phyloP scores from a whole-genome alignment of 192 early-diverging fungal species.

The Entophlyctis helioformis region DNA sequence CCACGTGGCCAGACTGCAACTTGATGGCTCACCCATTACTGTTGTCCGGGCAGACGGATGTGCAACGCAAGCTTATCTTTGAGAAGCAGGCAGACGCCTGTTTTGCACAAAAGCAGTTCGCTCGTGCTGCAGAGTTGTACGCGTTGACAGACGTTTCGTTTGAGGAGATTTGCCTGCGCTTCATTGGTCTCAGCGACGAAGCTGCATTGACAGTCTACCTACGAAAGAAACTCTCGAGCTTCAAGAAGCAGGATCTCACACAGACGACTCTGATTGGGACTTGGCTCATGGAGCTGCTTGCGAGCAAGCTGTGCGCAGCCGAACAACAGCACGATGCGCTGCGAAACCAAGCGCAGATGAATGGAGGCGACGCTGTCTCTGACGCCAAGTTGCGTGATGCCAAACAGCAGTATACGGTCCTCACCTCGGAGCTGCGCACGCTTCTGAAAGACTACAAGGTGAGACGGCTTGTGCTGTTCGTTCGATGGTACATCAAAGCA shows the following conservation, averaged over 20 bases:
- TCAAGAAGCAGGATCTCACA: conserved; percentile 51
- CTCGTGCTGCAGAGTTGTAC: conserved; percentile 68
- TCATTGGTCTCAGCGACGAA: conserved; percentile 59
- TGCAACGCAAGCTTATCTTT: conserved; percentile 55
- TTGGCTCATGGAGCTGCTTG: conserved; percentile 85
- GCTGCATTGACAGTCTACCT: conserved; percentile 71
- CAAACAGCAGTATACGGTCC: too few species aligned
- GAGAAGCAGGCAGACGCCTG: conserved; percentile 80
- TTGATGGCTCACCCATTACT: neutral
- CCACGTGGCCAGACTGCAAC: too few species aligned
- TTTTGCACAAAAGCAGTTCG: conserved; percentile 60
- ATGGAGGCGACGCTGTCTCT: too few species aligned
- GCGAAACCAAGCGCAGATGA: too few species aligned
- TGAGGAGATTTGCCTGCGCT: conserved; percentile 85
- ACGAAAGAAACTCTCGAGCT: conserved; percentile 54
- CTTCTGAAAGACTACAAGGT: conserved; percentile 65
- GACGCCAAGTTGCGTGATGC: too few species aligned
- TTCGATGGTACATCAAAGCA: neutral
- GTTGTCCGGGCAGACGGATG: conserved; percentile 5
- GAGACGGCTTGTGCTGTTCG: conserved; percentile 2
- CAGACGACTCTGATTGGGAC: conserved; percentile 71
- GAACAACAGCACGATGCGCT: too few species aligned
- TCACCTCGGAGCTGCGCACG: too few species aligned
- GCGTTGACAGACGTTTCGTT: too few species aligned
- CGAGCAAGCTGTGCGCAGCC: conserved; percentile 65